Evolutionary conservation across 2,329 filamentous ascomycete species (phyloP).

Genomic region (Paracoccidioides brasiliensis): DNA sequence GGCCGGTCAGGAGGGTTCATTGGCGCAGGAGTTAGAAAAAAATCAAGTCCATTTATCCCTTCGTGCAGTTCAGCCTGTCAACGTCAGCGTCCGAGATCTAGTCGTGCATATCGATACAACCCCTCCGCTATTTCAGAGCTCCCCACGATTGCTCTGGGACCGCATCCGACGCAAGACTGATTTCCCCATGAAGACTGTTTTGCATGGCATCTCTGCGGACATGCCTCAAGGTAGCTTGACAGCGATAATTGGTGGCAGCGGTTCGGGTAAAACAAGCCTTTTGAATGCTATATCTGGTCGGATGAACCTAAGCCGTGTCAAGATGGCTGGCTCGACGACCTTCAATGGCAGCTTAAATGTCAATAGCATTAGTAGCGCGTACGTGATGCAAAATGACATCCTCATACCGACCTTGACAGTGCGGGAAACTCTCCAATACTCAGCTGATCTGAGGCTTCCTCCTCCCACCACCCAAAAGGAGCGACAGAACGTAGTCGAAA

Average conservation of each 20-base stretch:
- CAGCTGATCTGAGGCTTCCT: slow-evolving; percentile 57
- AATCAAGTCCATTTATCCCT: slow-evolving; percentile 22
- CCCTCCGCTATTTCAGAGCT: slow-evolving; percentile 22
- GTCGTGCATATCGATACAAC: slow-evolving; percentile 23
- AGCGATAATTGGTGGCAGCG: slow-evolving; percentile 62
- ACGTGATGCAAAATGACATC: slow-evolving; percentile 60
- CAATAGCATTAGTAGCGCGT: slow-evolving; percentile 36
- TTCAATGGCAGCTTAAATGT: slow-evolving; percentile 50
- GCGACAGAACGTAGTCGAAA: slow-evolving; percentile 53
- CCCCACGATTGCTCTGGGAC: slow-evolving; percentile 20
- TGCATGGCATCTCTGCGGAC: slow-evolving; percentile 51
- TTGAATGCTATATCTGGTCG: slow-evolving; percentile 60
- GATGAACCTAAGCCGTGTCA: slow-evolving; percentile 44
- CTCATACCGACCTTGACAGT: slow-evolving; percentile 62
- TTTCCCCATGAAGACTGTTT: slow-evolving; percentile 34
- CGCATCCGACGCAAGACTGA: slow-evolving; percentile 19
- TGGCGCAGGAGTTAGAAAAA: not conserved
- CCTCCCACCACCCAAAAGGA: slow-evolving; percentile 47
- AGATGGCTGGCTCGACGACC: slow-evolving; percentile 40
- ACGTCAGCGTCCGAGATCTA: slow-evolving; percentile 24
- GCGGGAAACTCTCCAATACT: slow-evolving; percentile 59
- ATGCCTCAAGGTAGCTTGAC: slow-evolving; percentile 55
- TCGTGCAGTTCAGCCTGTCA: slow-evolving; percentile 27
- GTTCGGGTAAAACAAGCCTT: slow-evolving; percentile 59
- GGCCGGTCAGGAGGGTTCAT: slow-evolving; percentile 4